Percentiles rank a stretch among this genome's conserved stretches.
Conservation (phyloP, 345 rosid genomes). For the Murraya paniculata region DNA sequence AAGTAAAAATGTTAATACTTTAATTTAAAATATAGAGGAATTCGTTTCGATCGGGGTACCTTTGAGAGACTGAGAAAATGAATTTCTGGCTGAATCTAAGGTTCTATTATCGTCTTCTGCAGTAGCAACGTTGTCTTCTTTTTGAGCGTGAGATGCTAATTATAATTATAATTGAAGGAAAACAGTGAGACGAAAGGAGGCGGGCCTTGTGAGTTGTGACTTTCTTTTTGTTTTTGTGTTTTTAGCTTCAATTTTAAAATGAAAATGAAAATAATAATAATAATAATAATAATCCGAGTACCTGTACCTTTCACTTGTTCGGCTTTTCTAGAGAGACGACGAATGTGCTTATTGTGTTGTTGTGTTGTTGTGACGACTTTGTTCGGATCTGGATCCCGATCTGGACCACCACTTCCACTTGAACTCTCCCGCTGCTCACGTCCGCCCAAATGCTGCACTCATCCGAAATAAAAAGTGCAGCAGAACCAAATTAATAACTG, state of each 20-base stretch:
- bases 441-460: constrained; percentile 50
- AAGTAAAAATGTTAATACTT: neutral
- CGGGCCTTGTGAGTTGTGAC: constrained; percentile 4
- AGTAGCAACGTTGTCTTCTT: constrained; percentile 39
- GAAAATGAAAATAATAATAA: neutral
- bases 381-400: constrained; percentile 79
- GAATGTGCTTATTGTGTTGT: constrained; percentile 40
- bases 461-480: neutral
- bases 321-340: constrained; percentile 48
- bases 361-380: constrained; percentile 30
- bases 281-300: neutral
- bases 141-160: constrained; percentile 52
- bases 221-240: constrained; percentile 16
- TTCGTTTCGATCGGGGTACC: constrained; percentile 32
- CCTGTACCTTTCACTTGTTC: constrained; percentile 63
- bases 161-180: constrained; percentile 24
- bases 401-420: constrained; percentile 33
- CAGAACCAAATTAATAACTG: neutral
- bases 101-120: constrained; percentile 47
- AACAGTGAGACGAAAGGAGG: constrained; percentile 13
- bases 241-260: constrained; percentile 13
- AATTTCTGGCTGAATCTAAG: constrained; percentile 74
- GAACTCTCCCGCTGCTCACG: constrained; percentile 49
- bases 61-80: constrained; percentile 83
- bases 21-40: neutral